These are phyloP conservation scores for Aristolochia fimbriata DNA, from an alignment of 164 flowering plant genomes.

Conservation along the genomic window DNA sequence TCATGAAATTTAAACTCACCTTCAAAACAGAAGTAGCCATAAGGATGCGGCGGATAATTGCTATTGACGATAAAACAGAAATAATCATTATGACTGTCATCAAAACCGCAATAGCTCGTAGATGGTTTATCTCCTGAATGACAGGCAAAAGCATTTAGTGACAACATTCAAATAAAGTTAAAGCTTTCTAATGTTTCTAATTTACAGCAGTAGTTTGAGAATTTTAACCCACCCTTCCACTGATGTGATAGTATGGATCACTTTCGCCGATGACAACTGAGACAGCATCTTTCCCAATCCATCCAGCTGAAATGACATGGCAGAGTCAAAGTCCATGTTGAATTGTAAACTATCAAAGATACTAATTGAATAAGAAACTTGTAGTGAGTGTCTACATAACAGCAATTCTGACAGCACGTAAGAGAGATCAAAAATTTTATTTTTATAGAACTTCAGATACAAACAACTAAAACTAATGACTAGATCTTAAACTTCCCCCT, in stretches of 20 bases:
- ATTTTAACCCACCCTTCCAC: slow-evolving; percentile 61
- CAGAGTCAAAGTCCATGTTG: slow-evolving; percentile 3
- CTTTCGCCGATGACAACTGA: slow-evolving; percentile 84
- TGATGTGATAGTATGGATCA: slow-evolving; percentile 68
- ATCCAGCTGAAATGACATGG: slow-evolving; percentile 60
- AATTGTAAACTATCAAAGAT: not conserved
- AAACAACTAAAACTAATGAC: too few relatives aligned
- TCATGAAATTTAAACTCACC: slow-evolving; percentile 32
- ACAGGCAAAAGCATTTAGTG: not conserved
- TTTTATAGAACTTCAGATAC: too few relatives aligned
- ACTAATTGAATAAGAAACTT: too few relatives aligned
- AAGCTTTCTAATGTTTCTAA: not conserved
- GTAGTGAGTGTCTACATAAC: too few relatives aligned
- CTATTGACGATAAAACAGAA: slow-evolving; percentile 74
- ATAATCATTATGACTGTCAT: slow-evolving; percentile 70
- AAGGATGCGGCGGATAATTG: slow-evolving; percentile 81
- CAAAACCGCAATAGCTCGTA: slow-evolving; percentile 60
- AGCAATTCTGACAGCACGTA: too few relatives aligned
- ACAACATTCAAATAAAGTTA: slow-evolving; percentile 1
- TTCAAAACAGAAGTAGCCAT: slow-evolving; percentile 95
- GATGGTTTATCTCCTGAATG: slow-evolving; percentile 73
- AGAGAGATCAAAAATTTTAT: too few relatives aligned
- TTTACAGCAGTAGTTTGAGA: slow-evolving; percentile 6
- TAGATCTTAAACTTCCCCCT: too few relatives aligned
- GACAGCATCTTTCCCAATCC: slow-evolving; percentile 86